Evolutionary conservation across 768 basidiomycete genomes (phyloP), one percentile per base, ranked within the genome.

Genomic region (Naganishia vishniacii): DNA sequence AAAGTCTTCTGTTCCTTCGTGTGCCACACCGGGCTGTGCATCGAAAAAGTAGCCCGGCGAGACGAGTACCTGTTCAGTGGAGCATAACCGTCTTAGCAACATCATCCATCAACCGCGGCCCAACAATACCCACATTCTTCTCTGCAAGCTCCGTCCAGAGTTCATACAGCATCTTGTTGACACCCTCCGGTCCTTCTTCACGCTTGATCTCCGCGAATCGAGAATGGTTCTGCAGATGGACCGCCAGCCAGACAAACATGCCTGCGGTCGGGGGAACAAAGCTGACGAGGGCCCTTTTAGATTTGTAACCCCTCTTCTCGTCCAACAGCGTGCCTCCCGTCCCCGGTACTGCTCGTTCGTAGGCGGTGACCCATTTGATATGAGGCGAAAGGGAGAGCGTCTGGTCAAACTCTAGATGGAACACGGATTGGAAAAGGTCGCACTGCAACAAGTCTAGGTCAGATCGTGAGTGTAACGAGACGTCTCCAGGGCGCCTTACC

Each of bases 201-300:
- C 70, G 64, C 23, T 63, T 37, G 25, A 75, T 48, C 13, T 46
- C 26, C 61, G 53, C 68, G 71, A 81, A 79, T 41, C 79, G 73
- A 3, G 84, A 83, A 70, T 85, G 83, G 59, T 80, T 75, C 23
- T 83, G 80, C 42, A 89, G 80, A 77, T 88, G 81, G 28, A 90
- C 71, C 68, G 81, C 81, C 42, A 90, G 69, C 86, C 88, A 80
- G 46, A 79, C 70, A 76, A 89, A 91, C 89, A 91, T 92, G 8
- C 89, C 89, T n/a, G 86, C 74, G 1, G 82, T 82, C 0, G 89
- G 88, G 13, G 88, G 86, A 1, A 88, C 82, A 72, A 89, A 86
- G 48, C 83, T 84, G 67, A 89, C 82, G 65, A 86, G 71, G 25
- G 80, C 72, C 40, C 68, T 69, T 11, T 65, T 66, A 69, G 64